These are phyloP conservation scores for Aspergillus sp. DNA, from an alignment of 2,329 filamentous ascomycete genomes.

Conservation along the genomic window DNA sequence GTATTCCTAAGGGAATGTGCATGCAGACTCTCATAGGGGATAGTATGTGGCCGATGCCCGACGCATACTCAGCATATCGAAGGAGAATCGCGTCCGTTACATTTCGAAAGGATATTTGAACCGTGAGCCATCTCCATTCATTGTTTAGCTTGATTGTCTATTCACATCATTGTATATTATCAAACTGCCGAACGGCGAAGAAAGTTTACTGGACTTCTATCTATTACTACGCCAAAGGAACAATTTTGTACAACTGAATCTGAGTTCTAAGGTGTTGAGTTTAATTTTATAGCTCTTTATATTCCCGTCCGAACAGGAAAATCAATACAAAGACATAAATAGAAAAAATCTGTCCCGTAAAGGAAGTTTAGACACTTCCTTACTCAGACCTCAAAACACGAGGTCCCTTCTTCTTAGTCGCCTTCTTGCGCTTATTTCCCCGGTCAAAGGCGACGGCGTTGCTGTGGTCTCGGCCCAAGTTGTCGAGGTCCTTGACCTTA, in stretches of 20 bases:
- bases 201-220: background rate
- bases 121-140: constrained; percentile 1
- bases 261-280: background rate
- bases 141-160: background rate
- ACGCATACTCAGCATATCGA: background rate
- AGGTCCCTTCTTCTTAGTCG: constrained; percentile 44
- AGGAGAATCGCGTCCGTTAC: background rate
- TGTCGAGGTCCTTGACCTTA: constrained; percentile 99
- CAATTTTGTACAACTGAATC: background rate
- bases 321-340: constrained; percentile 19
- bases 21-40: too few relatives aligned
- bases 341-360: constrained; percentile 13
- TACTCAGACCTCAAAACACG: constrained; percentile 47
- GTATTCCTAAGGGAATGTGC: background rate
- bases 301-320: background rate
- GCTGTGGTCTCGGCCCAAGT: constrained; percentile 85
- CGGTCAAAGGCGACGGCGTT: constrained; percentile 56
- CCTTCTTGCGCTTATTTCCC: constrained; percentile 54
- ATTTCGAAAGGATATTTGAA: background rate
- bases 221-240: background rate
- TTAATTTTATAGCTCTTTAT: constrained; percentile 15
- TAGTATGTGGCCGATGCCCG: background rate
- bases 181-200: background rate
- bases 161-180: background rate
- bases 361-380: constrained; percentile 10